Percentiles rank a stretch among this genome's conserved stretches.
Conservation (phyloP, 1,284 basidiomycete species). For the Trametes polyzona region DNA sequence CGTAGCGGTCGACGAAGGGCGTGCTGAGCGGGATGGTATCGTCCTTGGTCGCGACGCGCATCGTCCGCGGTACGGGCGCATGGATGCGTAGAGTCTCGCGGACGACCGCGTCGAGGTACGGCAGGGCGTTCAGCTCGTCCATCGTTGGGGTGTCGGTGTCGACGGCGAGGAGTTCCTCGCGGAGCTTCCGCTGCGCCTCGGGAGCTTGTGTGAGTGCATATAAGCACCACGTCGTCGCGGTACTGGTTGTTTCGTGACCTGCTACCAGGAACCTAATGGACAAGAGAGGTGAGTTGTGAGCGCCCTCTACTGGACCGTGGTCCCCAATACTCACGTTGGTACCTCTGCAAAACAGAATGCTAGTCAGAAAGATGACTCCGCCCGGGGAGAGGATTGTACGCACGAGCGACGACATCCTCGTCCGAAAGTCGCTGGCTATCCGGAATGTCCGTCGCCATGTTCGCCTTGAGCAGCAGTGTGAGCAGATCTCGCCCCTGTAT, state of each 20-base stretch:
- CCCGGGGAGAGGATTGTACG: slow-evolving; percentile 27
- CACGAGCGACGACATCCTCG: slow-evolving; percentile 60
- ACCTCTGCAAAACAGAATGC: background rate
- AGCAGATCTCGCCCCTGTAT: slow-evolving; percentile 34
- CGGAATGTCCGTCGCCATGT: slow-evolving; percentile 48
- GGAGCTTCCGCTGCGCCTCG: slow-evolving; percentile 65
- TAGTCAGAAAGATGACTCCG: background rate
- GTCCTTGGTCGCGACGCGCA: slow-evolving; percentile 56
- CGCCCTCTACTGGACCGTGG: slow-evolving; percentile 47
- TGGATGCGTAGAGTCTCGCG: slow-evolving; percentile 73
- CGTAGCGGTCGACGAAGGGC: slow-evolving; percentile 36
- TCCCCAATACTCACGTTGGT: slow-evolving; percentile 1
- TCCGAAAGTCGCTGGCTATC: slow-evolving; percentile 51
- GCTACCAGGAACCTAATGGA: slow-evolving; percentile 24
- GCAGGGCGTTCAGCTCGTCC: slow-evolving; percentile 52
- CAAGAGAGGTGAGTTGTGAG: slow-evolving; percentile 35
- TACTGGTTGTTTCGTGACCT: slow-evolving; percentile 65
- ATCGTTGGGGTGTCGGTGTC: slow-evolving; percentile 44
- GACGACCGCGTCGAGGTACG: slow-evolving; percentile 60
- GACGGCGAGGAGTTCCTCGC: slow-evolving; percentile 63
- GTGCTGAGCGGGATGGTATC: slow-evolving; percentile 43
- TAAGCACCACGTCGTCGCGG: slow-evolving; percentile 60
- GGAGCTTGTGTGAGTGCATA: slow-evolving; percentile 62
- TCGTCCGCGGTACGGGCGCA: slow-evolving; percentile 59
- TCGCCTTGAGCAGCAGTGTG: slow-evolving; percentile 46